Evolutionary conservation across 768 basidiomycete genomes (phyloP).

Genomic region (Xerocomus potaroensis): DNA sequence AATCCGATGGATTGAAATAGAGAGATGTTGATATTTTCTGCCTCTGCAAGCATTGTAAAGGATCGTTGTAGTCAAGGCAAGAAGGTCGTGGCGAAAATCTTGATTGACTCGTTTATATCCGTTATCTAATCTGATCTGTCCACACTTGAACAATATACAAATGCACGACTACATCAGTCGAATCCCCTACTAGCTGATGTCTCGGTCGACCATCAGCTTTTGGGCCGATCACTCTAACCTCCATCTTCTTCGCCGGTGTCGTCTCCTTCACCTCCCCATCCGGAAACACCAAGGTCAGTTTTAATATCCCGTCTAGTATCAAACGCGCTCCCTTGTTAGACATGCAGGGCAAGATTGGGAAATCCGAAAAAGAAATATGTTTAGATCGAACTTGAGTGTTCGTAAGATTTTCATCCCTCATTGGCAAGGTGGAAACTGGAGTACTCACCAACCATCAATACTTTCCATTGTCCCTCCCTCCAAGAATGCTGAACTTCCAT

Average conservation of each 20-base stretch:
- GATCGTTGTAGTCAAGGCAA: not conserved
- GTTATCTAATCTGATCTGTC: slow-evolving; percentile 30
- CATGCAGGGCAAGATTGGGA: slow-evolving; percentile 19
- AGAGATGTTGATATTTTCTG: slow-evolving; percentile 10
- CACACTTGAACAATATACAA: no score
- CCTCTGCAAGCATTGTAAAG: slow-evolving; percentile 14
- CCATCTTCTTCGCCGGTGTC: slow-evolving; percentile 17
- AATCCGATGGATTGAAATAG: slow-evolving; percentile 80
- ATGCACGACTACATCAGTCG: slow-evolving; percentile 23
- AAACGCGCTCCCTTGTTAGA: slow-evolving; percentile 16
- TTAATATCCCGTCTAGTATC: slow-evolving; percentile 20
- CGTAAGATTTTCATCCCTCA: not conserved
- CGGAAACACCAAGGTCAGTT: slow-evolving; percentile 22
- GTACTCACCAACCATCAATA: slow-evolving; percentile 50
- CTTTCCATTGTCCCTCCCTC: slow-evolving; percentile 41
- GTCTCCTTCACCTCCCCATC: slow-evolving; percentile 8
- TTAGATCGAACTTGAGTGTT: slow-evolving; percentile 17
- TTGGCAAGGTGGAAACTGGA: not conserved
- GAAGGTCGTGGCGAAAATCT: not conserved
- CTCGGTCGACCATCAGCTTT: slow-evolving; percentile 23
- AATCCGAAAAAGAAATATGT: slow-evolving; percentile 30
- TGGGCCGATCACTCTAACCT: slow-evolving; percentile 18
- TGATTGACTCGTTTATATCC: not conserved
- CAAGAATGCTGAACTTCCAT: slow-evolving; percentile 50
- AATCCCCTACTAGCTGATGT: slow-evolving; percentile 19